Percentiles rank a stretch among this genome's conserved stretches.
Evolutionary conservation across 805 yeast genomes (phyloP).

Genomic region (Sungouiozyma intestinalis): DNA sequence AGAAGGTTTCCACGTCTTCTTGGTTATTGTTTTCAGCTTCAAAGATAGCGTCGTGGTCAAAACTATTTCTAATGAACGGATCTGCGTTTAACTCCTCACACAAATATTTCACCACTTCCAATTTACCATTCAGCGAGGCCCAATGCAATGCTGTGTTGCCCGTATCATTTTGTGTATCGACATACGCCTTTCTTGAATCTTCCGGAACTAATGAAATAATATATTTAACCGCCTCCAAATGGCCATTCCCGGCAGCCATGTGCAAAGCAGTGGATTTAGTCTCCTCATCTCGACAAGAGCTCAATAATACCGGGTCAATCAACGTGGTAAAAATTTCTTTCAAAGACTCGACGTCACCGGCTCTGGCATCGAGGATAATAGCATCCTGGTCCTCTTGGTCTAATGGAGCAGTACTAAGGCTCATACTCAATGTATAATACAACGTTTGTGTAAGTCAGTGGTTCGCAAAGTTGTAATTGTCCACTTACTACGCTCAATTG

Average conservation of each 20-base stretch:
- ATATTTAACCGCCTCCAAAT: constrained; percentile 53
- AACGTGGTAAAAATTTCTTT: constrained; percentile 53
- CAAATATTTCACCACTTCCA: constrained; percentile 55
- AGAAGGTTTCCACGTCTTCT: constrained; percentile 67
- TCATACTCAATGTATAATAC: constrained; percentile 8
- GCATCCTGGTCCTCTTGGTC: constrained; percentile 75
- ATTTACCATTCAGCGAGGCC: constrained; percentile 87
- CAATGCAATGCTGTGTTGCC: constrained; percentile 96
- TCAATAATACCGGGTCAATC: constrained; percentile 36
- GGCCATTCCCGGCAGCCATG: constrained; percentile 95
- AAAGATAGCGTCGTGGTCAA: constrained; percentile 73
- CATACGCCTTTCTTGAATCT: constrained; percentile 36
- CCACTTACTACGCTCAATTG: background rate
- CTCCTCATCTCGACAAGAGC: constrained; percentile 47
- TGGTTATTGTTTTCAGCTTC: constrained; percentile 80
- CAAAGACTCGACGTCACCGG: constrained; percentile 73
- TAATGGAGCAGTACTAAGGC: constrained; percentile 26
- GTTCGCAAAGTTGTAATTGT: no score
- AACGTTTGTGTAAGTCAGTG: background rate
- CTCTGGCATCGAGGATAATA: constrained; percentile 73
- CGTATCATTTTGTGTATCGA: constrained; percentile 52
- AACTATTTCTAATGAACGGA: constrained; percentile 63
- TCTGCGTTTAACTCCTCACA: constrained; percentile 73
- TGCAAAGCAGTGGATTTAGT: constrained; percentile 73
- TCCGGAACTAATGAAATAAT: constrained; percentile 38